These are phyloP conservation scores for Phoenix dactylifera DNA, from an alignment of 176 grass and related monocot species.

Conservation along the genomic window DNA sequence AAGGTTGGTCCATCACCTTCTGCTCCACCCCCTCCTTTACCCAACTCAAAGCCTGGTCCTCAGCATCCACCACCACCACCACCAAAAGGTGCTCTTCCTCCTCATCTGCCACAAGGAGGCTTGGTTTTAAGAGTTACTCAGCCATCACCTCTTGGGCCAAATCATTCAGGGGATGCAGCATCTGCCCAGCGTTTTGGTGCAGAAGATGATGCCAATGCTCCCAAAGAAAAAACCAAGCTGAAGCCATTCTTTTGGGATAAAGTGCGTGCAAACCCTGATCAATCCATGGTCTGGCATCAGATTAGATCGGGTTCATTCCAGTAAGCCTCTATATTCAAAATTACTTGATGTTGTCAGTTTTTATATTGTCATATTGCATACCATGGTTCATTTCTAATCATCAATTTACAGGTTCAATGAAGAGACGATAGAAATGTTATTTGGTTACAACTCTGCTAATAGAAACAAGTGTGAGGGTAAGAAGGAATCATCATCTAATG, in stretches of 20 bases:
- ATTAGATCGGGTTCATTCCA: constrained; percentile 73
- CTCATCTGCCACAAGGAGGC: not conserved
- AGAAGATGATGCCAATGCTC: constrained; percentile 19
- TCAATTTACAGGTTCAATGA: constrained; percentile 54
- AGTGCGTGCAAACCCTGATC: constrained; percentile 55
- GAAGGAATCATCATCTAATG: constrained; percentile 22
- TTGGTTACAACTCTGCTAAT: constrained; percentile 44
- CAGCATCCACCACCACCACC: constrained; percentile 22
- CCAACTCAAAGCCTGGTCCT: not conserved
- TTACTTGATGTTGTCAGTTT: too few species aligned
- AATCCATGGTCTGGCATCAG: constrained; percentile 69
- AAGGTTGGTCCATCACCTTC: constrained; percentile 31
- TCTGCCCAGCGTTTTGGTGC: not conserved
- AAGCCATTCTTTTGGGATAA: constrained; percentile 99
- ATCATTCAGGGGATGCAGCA: not conserved
- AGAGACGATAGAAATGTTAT: constrained; percentile 66
- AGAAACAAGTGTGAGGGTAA: constrained; percentile 29
- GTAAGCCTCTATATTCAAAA: constrained; percentile 38
- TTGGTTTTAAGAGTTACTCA: not conserved
- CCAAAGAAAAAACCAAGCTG: constrained; percentile 53
- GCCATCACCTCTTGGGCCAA: constrained; percentile 14
- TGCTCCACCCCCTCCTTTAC: constrained; percentile 35
- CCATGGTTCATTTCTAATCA: too few species aligned
- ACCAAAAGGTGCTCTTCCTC: not conserved
- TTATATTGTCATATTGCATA: too few species aligned